Evolutionary conservation across 257 asterid genomes (phyloP).

Genomic region (Eustoma russellianum): DNA sequence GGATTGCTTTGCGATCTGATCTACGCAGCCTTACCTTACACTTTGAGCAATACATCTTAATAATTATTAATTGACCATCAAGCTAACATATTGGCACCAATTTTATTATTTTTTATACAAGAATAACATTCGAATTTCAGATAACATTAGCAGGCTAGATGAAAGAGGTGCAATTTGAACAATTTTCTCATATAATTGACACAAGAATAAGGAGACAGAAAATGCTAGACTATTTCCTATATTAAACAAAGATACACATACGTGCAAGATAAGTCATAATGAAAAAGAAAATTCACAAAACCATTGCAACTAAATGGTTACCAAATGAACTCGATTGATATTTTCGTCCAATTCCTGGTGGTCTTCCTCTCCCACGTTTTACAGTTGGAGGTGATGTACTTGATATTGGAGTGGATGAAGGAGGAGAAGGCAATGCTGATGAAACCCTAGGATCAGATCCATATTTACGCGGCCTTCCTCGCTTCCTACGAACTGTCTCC

Average conservation of each 20-base stretch:
- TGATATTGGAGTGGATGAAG: conserved; percentile 34
- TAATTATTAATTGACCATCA: too few relatives aligned
- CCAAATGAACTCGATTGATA: conserved; percentile 48
- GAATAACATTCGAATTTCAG: too few relatives aligned
- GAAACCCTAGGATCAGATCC: conserved; percentile 48
- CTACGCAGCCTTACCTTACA: too few relatives aligned
- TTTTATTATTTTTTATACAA: too few relatives aligned
- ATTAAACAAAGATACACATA: background rate
- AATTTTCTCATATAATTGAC: too few relatives aligned
- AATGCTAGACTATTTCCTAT: background rate
- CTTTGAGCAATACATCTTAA: too few relatives aligned
- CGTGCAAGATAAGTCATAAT: background rate
- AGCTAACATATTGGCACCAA: too few relatives aligned
- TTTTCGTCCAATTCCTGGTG: conserved; percentile 62
- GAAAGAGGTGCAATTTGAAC: too few relatives aligned
- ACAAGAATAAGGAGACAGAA: too few relatives aligned
- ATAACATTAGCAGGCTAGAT: too few relatives aligned
- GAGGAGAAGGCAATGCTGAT: conserved; percentile 33
- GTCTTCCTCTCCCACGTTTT: conserved; percentile 65
- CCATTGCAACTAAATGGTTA: too few relatives aligned
- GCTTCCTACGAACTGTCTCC: conserved; percentile 61
- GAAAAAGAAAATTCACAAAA: conserved; percentile 1
- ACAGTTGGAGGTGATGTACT: conserved; percentile 29
- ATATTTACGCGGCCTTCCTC: conserved; percentile 82
- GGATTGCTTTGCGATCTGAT: too few relatives aligned